phyloP scores from a whole-genome alignment of 2,329 filamentous ascomycete genomes.

The Lizonia empirigonia region DNA sequence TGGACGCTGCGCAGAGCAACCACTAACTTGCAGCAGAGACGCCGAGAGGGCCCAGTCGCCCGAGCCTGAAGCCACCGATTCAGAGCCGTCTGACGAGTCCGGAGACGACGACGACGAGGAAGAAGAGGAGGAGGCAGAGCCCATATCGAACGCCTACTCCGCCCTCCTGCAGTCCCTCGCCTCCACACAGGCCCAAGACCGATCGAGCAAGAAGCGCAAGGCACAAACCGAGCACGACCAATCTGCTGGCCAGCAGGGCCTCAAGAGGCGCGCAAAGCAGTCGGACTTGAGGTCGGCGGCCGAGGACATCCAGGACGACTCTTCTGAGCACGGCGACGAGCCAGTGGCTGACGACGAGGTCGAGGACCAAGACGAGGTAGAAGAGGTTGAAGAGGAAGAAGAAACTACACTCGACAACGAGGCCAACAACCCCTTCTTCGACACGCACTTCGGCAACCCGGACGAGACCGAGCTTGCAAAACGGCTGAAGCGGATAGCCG shows the following conservation, averaged over 20 bases:
- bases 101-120: conserved; percentile 37
- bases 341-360: conserved; percentile 15
- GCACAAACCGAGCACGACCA: conserved; percentile 41
- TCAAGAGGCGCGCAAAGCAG: conserved; percentile 7
- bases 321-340: conserved; percentile 11
- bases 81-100: conserved; percentile 32
- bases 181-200: conserved; percentile 49
- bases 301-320: neutral
- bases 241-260: neutral
- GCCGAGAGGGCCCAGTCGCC: conserved; percentile 25
- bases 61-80: conserved; percentile 28
- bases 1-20: neutral
- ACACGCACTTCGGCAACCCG: conserved; percentile 75
- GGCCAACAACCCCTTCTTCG: conserved; percentile 66
- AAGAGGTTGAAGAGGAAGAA: conserved; percentile 22
- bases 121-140: conserved; percentile 32
- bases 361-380: conserved; percentile 22
- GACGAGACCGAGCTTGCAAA: conserved; percentile 65
- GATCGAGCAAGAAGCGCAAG: conserved; percentile 61
- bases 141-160: conserved; percentile 57
- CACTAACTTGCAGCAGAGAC: conserved; percentile 26
- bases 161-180: conserved; percentile 61
- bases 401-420: conserved; percentile 51
- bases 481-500: conserved; percentile 54
- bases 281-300: neutral